Conservation (phyloP, 2,329 filamentous ascomycete species). For the Ascochyta lentis region DNA sequence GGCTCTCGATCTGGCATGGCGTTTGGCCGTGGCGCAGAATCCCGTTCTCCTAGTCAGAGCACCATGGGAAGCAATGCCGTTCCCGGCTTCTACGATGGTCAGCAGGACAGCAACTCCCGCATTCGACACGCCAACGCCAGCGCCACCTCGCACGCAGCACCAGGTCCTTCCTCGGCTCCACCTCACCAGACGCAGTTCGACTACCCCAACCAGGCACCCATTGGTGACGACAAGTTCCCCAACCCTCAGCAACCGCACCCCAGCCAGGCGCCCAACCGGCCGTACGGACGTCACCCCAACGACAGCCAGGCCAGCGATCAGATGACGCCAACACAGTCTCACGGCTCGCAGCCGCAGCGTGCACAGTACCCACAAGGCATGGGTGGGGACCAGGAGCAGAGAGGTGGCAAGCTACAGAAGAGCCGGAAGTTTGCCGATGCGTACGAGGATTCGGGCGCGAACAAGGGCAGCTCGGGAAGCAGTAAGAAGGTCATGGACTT, state of each 20-base stretch:
- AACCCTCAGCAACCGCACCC: conserved; percentile 44
- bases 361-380: conserved; percentile 52
- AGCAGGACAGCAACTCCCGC: conserved; percentile 41
- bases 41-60: conserved; percentile 54
- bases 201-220: conserved; percentile 28
- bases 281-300: conserved; percentile 38
- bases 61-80: conserved; percentile 52
- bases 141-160: conserved; percentile 21
- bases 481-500: conserved; percentile 97
- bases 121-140: conserved; percentile 26
- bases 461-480: conserved; percentile 64
- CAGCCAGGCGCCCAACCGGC: conserved; percentile 27
- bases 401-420: conserved; percentile 73
- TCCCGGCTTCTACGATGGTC: conserved; percentile 52
- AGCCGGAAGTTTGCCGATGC: conserved; percentile 87
- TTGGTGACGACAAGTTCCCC: conserved; percentile 48
- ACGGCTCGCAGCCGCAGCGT: conserved; percentile 26
- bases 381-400: conserved; percentile 38
- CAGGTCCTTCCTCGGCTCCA: conserved; percentile 44
- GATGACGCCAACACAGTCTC: conserved; percentile 22
- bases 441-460: conserved; percentile 69
- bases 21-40: conserved; percentile 52
- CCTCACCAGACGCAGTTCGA: conserved; percentile 48
- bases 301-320: conserved; percentile 48
- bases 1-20: conserved; percentile 49